Evolutionary conservation across 169 alveolate species (phyloP).

Genomic region (Plasmodium cynomolgi): DNA sequence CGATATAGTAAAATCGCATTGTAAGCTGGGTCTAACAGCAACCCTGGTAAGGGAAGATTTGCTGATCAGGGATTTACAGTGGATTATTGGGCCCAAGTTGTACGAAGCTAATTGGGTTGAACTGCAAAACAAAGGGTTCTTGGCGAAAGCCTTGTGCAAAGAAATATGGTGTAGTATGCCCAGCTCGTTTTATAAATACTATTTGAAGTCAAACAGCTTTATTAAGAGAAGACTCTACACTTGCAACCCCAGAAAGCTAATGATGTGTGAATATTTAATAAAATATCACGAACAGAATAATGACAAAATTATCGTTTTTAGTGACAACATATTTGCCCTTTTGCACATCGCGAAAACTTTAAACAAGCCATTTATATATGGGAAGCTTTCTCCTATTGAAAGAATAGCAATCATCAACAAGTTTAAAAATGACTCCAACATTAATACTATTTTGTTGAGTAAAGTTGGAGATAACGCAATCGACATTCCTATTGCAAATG

Average conservation of each 20-base stretch:
- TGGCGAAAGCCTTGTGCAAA: slow-evolving; percentile 97
- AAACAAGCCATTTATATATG: slow-evolving; percentile 93
- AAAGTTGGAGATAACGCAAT: slow-evolving; percentile 99
- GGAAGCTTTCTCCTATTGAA: slow-evolving; percentile 91
- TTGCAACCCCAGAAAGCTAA: slow-evolving; percentile 97
- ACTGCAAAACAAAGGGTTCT: slow-evolving; percentile 95
- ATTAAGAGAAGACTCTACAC: slow-evolving; percentile 94
- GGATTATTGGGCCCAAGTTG: slow-evolving; percentile 99
- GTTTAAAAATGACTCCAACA: slow-evolving; percentile 87
- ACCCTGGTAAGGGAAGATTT: slow-evolving; percentile 99
- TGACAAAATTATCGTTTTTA: slow-evolving; percentile 97
- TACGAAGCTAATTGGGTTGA: slow-evolving; percentile 99
- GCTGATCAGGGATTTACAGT: slow-evolving; percentile 96
- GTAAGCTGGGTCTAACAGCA: slow-evolving; percentile 99
- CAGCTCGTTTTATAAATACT: slow-evolving; percentile 94
- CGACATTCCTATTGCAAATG: slow-evolving; percentile 99
- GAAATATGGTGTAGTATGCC: slow-evolving; percentile 99
- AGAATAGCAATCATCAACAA: slow-evolving; percentile 93
- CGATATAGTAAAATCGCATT: slow-evolving; percentile 92
- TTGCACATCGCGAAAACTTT: slow-evolving; percentile 90
- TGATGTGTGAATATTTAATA: slow-evolving; percentile 95
- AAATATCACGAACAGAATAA: slow-evolving; percentile 97
- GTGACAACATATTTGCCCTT: slow-evolving; percentile 97
- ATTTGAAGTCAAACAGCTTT: slow-evolving; percentile 90
- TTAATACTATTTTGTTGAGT: slow-evolving; percentile 93